Percentiles rank a stretch among this genome's conserved stretches.
These are phyloP conservation scores for Yamadazyma ubonensis DNA, from an alignment of 805 yeast species.

Conservation along the genomic window DNA sequence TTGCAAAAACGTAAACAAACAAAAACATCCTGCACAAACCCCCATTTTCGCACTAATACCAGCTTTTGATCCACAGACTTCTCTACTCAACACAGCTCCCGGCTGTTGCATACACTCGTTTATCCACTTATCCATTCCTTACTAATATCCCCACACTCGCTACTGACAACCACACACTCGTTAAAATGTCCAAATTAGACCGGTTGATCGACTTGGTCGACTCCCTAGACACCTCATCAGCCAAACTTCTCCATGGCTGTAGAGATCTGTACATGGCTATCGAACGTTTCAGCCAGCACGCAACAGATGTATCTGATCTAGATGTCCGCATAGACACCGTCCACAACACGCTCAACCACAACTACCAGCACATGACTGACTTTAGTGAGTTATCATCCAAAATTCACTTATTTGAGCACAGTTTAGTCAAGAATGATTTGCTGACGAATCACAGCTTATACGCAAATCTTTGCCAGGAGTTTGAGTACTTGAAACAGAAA, in stretches of 20 bases:
- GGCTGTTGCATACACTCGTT: no score
- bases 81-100: no score
- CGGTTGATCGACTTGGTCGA: conserved; percentile 30
- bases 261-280: conserved; percentile 25
- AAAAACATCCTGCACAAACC: no score
- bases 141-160: no score
- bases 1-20: neutral
- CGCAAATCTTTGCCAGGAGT: conserved; percentile 30
- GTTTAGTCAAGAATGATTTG: conserved; percentile 29
- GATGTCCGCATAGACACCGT: conserved; percentile 31
- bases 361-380: no score
- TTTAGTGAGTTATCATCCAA: conserved; percentile 32
- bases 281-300: no score
- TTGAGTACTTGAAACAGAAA: conserved; percentile 22
- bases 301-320: no score
- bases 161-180: no score
- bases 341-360: conserved; percentile 21
- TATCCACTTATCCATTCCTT: no score
- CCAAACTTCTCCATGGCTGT: conserved; percentile 21
- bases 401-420: conserved; percentile 34
- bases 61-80: no score
- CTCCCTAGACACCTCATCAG: conserved; percentile 28
- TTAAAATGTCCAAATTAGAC: conserved; percentile 19
- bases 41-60: neutral
- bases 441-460: conserved; percentile 32